Conservation (phyloP, 129 eudicot species). For the Daucus carota region DNA sequence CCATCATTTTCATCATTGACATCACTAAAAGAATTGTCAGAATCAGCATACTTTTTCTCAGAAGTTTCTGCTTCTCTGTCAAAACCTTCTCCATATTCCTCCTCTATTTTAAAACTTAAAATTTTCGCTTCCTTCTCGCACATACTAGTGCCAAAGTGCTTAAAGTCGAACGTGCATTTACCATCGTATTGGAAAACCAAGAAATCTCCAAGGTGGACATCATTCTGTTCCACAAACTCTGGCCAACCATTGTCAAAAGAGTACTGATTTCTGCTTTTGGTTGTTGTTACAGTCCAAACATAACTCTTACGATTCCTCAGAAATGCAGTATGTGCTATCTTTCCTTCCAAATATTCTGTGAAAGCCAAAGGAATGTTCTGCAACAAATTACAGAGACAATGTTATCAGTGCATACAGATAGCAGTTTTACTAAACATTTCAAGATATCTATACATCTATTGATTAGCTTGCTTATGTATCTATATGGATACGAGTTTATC, state of each 20-base stretch:
- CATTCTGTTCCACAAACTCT: slow-evolving; percentile 17
- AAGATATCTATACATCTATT: too few species aligned
- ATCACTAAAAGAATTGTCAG: neutral
- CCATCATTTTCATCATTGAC: neutral
- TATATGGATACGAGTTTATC: neutral
- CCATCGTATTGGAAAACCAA: slow-evolving; percentile 21
- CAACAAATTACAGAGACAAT: neutral
- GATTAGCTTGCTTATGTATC: too few species aligned
- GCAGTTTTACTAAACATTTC: neutral
- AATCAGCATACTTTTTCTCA: neutral
- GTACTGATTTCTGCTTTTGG: neutral
- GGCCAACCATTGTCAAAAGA: slow-evolving; percentile 19
- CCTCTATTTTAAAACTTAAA: neutral
- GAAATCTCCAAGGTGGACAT: slow-evolving; percentile 15
- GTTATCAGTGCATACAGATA: neutral
- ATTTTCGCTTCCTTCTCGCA: slow-evolving; percentile 7
- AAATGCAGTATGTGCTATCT: slow-evolving; percentile 3
- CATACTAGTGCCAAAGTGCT: slow-evolving; percentile 9
- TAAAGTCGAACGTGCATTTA: slow-evolving; percentile 10
- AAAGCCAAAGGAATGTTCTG: slow-evolving; percentile 16
- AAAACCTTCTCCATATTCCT: neutral
- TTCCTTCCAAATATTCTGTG: neutral
- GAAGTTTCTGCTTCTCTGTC: neutral
- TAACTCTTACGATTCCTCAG: slow-evolving; percentile 8
- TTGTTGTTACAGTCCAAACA: slow-evolving; percentile 19